A percentile compares a stretch with the other conserved stretches of the same genome.
These are phyloP conservation scores for Cutaneotrichosporon daszewskae DNA, from an alignment of 1,284 basidiomycete genomes.

Conservation along the genomic window DNA sequence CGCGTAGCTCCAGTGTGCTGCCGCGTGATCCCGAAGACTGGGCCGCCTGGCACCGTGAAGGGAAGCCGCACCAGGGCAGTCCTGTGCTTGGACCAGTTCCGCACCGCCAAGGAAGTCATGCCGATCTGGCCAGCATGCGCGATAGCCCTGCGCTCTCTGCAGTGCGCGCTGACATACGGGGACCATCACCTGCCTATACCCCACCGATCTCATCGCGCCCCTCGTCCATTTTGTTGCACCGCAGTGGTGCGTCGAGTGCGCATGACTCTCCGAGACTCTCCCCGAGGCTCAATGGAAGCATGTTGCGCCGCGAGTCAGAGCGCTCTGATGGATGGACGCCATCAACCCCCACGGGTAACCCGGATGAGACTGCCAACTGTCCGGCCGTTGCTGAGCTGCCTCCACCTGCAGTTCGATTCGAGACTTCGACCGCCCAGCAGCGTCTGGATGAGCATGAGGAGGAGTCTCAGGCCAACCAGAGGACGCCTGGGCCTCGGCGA, in stretches of 20 bases:
- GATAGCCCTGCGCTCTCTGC: neutral
- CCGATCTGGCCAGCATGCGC: neutral
- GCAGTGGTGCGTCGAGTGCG: neutral
- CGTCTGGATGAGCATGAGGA: neutral
- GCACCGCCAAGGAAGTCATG: neutral
- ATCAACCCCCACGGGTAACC: neutral
- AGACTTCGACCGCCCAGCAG: too few relatives aligned
- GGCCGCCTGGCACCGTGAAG: slow-evolving; percentile 23
- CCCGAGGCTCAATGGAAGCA: neutral
- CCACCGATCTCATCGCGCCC: slow-evolving; percentile 4
- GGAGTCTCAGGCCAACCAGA: neutral
- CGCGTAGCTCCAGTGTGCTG: slow-evolving; percentile 33
- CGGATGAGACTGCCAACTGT: slow-evolving; percentile 5
- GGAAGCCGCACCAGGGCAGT: slow-evolving; percentile 17
- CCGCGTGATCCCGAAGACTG: slow-evolving; percentile 26
- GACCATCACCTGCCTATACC: slow-evolving; percentile 46
- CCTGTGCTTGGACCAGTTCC: neutral
- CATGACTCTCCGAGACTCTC: neutral
- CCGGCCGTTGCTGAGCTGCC: neutral
- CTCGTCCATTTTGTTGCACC: slow-evolving; percentile 2
- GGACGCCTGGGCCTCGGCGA: neutral
- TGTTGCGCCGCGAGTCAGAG: neutral
- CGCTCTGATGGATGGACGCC: slow-evolving; percentile 4
- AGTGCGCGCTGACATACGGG: slow-evolving; percentile 23
- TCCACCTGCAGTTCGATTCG: slow-evolving; percentile 1